Evolutionary conservation across 176 grass and related monocot species (phyloP).

Genomic region (Triticum turgidum): DNA sequence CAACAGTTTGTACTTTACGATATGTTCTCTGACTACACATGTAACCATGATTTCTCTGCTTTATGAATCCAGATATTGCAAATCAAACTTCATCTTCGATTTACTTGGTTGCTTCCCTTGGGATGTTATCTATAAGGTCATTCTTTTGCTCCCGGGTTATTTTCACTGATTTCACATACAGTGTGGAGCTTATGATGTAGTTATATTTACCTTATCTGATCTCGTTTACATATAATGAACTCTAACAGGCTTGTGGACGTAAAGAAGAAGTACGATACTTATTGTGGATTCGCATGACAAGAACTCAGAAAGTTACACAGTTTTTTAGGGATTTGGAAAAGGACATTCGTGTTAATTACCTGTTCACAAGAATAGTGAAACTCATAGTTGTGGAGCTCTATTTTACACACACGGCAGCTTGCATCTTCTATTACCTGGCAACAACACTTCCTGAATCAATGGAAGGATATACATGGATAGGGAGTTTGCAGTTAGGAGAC

Average conservation of each 20-base stretch:
- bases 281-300: conserved; percentile 82
- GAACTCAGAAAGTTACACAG: conserved; percentile 50
- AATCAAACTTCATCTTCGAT: conserved; percentile 81
- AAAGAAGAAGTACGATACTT: conserved; percentile 95
- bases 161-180: neutral
- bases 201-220: neutral
- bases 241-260: conserved; percentile 54
- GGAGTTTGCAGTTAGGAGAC: conserved; percentile 79
- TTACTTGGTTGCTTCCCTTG: conserved; percentile 80
- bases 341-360: conserved; percentile 95
- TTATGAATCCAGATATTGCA: conserved; percentile 59
- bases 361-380: conserved; percentile 98
- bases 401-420: conserved; percentile 93
- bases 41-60: conserved; percentile 7
- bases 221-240: neutral
- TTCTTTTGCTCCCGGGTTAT: neutral
- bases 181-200: neutral
- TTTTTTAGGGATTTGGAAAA: conserved; percentile 84
- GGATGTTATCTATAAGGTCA: conserved; percentile 90
- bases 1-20: neutral
- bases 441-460: conserved; percentile 85
- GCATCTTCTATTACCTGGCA: conserved; percentile 95
- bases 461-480: conserved; percentile 94
- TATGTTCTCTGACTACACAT: neutral
- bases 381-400: conserved; percentile 95